Base-by-base conservation (phyloP, 305 asterid genomes). In the Rubia balearica region DNA sequence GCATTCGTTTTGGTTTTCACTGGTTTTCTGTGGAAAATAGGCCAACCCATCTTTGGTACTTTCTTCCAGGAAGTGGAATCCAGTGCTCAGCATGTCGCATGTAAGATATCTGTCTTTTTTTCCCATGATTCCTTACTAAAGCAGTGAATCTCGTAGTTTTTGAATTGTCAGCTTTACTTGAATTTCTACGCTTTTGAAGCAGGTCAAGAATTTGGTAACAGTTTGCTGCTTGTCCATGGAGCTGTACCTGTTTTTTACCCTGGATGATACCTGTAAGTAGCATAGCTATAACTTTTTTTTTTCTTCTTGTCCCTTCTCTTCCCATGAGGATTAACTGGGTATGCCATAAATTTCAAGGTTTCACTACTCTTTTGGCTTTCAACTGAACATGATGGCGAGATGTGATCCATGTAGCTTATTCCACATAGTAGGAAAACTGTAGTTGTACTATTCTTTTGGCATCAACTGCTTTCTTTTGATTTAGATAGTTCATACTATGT, bases 111-210 rank as follows among this genome's bases (percentile, higher is more conserved):
- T n/a, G n/a, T n/a, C n/a, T n/a, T n/a, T n/a, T 21, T 22, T 59
- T 11, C 21, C 19, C 12, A 22, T 5, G 17, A 49, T 12, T 65
- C 4, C 41, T 51, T 65, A 38, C 51, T 65, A 16, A 11, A 21
- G 12, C 62, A 45, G 46, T 13, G 45, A 12, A 45, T 59, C 14
- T 21, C 48, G 12, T 40, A 67, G 69, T 60, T 68, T 48, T 63
- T 33, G 27, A 27, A 3, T n/a, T 24, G 56, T 21, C n/a, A 21
- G 10, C 19, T 73, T n/a, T 42, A 13, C 46, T 63, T 4, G 42
- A 53, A 73, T 13, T 12, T 10, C 30, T 22, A 65, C 22, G 40
- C 72, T 49, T 72, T 21, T 72, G 56, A 46, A 64, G 45, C 36
- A 6, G 65, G n/a, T 22, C 55, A 21, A 2, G 6, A 55, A 41